Percentiles rank a stretch among this genome's conserved stretches.
These are phyloP conservation scores for Scheffersomyces stambukii DNA, from an alignment of 1,139 yeast species.

Conservation along the genomic window DNA sequence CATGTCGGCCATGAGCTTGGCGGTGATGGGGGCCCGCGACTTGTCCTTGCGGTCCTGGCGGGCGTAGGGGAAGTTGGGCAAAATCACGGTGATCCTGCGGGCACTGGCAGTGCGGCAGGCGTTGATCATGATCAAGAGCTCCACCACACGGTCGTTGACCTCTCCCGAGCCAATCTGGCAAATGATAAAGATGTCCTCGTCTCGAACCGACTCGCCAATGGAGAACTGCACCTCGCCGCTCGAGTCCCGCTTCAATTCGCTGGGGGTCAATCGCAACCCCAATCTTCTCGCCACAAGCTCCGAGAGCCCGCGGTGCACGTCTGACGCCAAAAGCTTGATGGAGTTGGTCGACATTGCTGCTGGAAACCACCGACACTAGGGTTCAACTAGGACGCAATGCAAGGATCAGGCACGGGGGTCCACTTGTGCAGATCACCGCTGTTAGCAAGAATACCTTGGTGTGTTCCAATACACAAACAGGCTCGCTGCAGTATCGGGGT, in stretches of 20 bases:
- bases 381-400: background rate
- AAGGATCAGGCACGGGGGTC: background rate
- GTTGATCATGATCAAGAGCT: constrained; percentile 64
- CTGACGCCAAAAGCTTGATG: constrained; percentile 83
- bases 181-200: constrained; percentile 93
- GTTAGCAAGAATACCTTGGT: too few species aligned
- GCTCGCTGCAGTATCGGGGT: too few species aligned
- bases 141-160: constrained; percentile 69
- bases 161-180: constrained; percentile 85
- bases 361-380: too few species aligned
- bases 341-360: constrained; percentile 71
- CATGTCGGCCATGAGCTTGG: constrained; percentile 72
- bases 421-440: background rate
- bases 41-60: constrained; percentile 82
- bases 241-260: constrained; percentile 66
- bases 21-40: constrained; percentile 78
- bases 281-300: constrained; percentile 65
- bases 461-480: too few species aligned
- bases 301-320: constrained; percentile 88
- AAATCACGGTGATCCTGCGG: constrained; percentile 70
- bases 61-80: constrained; percentile 80
- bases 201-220: constrained; percentile 88
- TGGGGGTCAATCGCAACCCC: constrained; percentile 57
- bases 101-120: constrained; percentile 81
- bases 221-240: constrained; percentile 71